A percentile compares a stretch with the other conserved stretches of the same genome.
phyloP scores from a whole-genome alignment of 495 filamentous ascomycete genomes.

The Articulospora tetracladia region DNA sequence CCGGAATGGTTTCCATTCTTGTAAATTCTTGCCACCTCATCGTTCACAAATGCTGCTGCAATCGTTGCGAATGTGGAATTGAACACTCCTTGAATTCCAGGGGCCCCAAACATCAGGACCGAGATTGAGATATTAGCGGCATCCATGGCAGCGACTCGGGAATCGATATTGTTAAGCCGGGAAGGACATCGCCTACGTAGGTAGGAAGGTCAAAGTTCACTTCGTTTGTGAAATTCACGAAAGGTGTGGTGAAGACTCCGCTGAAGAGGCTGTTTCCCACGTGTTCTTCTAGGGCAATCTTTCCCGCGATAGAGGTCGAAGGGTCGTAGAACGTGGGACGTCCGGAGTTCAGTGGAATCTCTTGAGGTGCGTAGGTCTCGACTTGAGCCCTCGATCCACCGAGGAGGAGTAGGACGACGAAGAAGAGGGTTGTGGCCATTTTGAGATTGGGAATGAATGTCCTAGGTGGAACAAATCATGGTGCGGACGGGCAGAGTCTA shows the following conservation, averaged over 20 bases:
- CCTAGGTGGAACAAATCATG: too few relatives aligned
- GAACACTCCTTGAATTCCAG: slow-evolving; percentile 12
- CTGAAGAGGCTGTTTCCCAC: slow-evolving; percentile 1
- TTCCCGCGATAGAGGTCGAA: not conserved
- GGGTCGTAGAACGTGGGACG: slow-evolving; percentile 2
- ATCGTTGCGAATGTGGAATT: not conserved
- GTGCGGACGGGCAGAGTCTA: too few relatives aligned
- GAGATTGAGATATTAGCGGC: not conserved
- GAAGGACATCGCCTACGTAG: slow-evolving; percentile 1
- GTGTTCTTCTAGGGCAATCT: slow-evolving; percentile 5
- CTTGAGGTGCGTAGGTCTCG: not conserved
- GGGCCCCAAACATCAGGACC: not conserved
- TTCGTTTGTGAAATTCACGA: slow-evolving; percentile 7
- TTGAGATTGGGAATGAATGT: too few relatives aligned
- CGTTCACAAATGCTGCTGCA: slow-evolving; percentile 1
- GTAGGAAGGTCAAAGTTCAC: not conserved
- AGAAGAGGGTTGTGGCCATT: not conserved
- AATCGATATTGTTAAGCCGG: not conserved
- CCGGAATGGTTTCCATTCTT: not conserved
- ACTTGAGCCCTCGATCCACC: not conserved
- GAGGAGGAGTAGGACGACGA: not conserved
- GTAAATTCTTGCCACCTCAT: slow-evolving; percentile 1
- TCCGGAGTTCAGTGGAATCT: not conserved
- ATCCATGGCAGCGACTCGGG: not conserved
- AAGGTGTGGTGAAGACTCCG: slow-evolving; percentile 3